Base-by-base conservation (phyloP, 805 yeast species). In the Cyberlindnera mycetangii region DNA sequence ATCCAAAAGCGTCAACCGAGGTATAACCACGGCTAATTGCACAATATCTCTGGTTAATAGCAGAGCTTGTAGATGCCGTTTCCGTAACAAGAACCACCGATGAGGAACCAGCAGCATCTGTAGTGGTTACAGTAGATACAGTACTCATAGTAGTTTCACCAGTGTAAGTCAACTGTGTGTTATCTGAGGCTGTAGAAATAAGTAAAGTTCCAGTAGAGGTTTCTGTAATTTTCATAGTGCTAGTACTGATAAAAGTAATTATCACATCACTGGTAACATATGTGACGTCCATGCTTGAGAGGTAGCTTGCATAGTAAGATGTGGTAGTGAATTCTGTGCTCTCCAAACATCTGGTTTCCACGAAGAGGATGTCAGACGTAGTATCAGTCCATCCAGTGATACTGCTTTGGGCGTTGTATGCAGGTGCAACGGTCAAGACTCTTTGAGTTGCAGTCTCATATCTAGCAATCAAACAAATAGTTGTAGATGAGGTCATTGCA, bases 341-440 rank as follows among this genome's bases (percentile, higher is more conserved):
- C 37, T 51, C 47, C 44, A 56, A 39, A 44, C 61, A 57, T 35
- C 52, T 45, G 1, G 60, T 56, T 12, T 54, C 49, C 15, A 53
- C 47, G 40, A 37, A 57, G 17, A 39, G 22, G 3, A 51, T 33
- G 32, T 47, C 52, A 10, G 51, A 41, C 1, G 52, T 43, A 1
- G 47, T 34, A 15, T 48, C 54, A 2, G 40, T 15, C 60, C 60
- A 57, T 1, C 58, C 60, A 18, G 59, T 51, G 16, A 57, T 55
- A 41, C 58, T 49, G 15, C 43, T 48, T 0, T 34, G n/a, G 10
- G 7, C 32, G 24, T 54, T 48, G 25, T 57, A 57, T 2, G 37
- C 44, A n/a, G 61, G 61, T 18, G 49, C 46, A n/a, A 44, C 51
- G 12, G 61, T 57, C 21, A 53, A 19, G 3, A 54, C 37, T 6